Evolutionary conservation across 805 yeast genomes (phyloP).

Genomic region (Metschnikowia hibisci): DNA sequence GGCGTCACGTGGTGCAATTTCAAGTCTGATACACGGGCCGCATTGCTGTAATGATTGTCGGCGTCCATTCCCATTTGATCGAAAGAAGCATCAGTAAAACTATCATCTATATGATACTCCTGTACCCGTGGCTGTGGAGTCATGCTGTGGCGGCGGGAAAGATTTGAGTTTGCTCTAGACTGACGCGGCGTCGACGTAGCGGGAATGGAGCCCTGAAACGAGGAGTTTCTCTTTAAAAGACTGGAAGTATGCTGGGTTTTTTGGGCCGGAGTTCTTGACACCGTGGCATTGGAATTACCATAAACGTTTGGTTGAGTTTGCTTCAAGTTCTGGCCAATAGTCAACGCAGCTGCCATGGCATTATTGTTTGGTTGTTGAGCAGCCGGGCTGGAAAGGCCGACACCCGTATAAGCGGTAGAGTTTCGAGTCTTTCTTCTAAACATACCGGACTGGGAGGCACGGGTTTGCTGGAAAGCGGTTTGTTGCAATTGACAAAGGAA

Average conservation of each 20-base stretch:
- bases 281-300: conserved; percentile 7
- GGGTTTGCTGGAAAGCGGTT: too few species aligned
- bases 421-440: conserved; percentile 31
- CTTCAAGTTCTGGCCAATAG: conserved; percentile 36
- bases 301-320: conserved; percentile 16
- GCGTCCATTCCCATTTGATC: conserved; percentile 24
- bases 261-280: conserved; percentile 15
- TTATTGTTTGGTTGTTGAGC: conserved; percentile 33
- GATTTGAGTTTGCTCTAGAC: conserved; percentile 9
- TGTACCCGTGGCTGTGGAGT: conserved; percentile 1
- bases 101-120: conserved; percentile 26
- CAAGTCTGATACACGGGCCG: conserved; percentile 33
- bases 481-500: conserved; percentile 1
- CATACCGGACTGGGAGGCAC: conserved; percentile 12
- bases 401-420: conserved; percentile 41
- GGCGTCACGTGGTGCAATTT: conserved; percentile 23
- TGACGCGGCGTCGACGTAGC: conserved; percentile 9
- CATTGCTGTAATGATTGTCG: conserved; percentile 26
- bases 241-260: conserved; percentile 15
- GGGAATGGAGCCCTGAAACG: conserved; percentile 8
- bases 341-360: conserved; percentile 44
- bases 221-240: conserved; percentile 18
- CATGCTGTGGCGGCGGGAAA: conserved; percentile 10
- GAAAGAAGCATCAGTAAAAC: conserved; percentile 29
- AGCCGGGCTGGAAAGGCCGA: conserved; percentile 33